Conservation (phyloP, 2,329 filamentous ascomycete genomes). For the Clarireedia sp. region DNA sequence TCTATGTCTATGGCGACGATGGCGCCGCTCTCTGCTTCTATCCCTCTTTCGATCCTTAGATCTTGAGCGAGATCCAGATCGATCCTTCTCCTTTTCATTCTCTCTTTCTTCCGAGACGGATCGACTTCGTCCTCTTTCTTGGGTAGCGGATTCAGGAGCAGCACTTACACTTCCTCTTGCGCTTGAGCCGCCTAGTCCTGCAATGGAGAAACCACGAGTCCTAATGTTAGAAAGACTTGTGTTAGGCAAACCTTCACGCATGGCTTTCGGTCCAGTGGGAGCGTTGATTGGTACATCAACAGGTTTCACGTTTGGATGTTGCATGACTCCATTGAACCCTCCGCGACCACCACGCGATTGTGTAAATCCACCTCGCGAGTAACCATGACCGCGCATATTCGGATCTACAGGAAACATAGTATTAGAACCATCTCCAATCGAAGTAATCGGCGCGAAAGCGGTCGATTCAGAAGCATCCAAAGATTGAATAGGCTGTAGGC, state of each 20-base stretch:
- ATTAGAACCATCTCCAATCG: constrained; percentile 20
- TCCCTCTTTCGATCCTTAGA: constrained; percentile 23
- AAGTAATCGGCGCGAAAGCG: constrained; percentile 53
- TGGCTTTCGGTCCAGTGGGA: constrained; percentile 87
- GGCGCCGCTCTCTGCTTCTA: constrained; percentile 23
- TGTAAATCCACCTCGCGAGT: constrained; percentile 23
- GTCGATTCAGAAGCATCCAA: constrained; percentile 23
- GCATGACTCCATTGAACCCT: constrained; percentile 32
- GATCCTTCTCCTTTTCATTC: constrained; percentile 23
- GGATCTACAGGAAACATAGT: constrained; percentile 9
- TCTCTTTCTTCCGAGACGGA: constrained; percentile 22
- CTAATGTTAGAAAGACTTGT: constrained; percentile 63
- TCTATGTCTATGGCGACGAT: constrained; percentile 27
- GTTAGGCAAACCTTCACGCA: constrained; percentile 82
- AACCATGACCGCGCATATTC: constrained; percentile 20
- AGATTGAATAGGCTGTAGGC: constrained; percentile 28
- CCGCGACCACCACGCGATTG: constrained; percentile 30
- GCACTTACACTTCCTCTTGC: constrained; percentile 22
- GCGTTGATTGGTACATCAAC: constrained; percentile 56
- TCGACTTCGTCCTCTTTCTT: constrained; percentile 22
- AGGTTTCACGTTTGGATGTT: constrained; percentile 27
- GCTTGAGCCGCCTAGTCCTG: constrained; percentile 27
- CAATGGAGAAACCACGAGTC: constrained; percentile 31
- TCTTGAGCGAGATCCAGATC: constrained; percentile 30
- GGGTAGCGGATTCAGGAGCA: constrained; percentile 19